Percentiles rank a stretch among this genome's conserved stretches.
Conservation (phyloP, 2,329 filamentous ascomycete genomes). For the Cytospora mali region DNA sequence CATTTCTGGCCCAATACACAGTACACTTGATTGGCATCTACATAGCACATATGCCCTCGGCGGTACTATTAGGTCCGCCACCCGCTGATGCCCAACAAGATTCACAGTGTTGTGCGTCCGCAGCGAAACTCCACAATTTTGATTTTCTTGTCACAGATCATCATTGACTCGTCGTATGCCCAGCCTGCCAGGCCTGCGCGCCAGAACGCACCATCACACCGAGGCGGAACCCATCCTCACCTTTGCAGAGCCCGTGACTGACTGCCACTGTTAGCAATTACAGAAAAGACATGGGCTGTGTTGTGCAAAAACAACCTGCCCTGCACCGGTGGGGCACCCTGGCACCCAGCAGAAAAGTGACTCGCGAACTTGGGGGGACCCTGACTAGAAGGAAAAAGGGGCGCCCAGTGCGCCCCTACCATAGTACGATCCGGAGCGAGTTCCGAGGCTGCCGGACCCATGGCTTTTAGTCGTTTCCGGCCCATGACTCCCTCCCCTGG, state of each 20-base stretch:
- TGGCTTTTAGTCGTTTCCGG: conserved; percentile 22
- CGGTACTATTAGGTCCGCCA: neutral
- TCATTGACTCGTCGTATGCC: conserved; percentile 9
- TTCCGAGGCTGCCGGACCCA: conserved; percentile 22
- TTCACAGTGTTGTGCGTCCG: neutral
- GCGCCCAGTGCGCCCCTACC: conserved; percentile 18
- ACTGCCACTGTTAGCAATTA: conserved; percentile 11
- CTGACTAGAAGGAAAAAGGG: conserved; percentile 6
- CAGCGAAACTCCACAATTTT: conserved; percentile 14
- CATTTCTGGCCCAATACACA: neutral
- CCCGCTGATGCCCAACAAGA: neutral
- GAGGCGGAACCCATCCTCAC: conserved; percentile 2
- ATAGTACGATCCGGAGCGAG: conserved; percentile 17
- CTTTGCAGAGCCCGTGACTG: conserved; percentile 14
- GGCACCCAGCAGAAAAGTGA: neutral
- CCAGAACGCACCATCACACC: conserved; percentile 3
- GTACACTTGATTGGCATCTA: no score
- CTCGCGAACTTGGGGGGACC: conserved; percentile 1
- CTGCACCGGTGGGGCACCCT: neutral
- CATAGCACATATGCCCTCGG: neutral
- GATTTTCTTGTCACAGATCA: conserved; percentile 2
- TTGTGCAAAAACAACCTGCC: neutral
- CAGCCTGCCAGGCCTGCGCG: neutral
- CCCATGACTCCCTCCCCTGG: conserved; percentile 17
- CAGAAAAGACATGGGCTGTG: conserved; percentile 8